Evolutionary conservation across 2,329 filamentous ascomycete species (phyloP), one percentile per base, ranked within the genome.

Genomic region (Apiospora saccharicola): DNA sequence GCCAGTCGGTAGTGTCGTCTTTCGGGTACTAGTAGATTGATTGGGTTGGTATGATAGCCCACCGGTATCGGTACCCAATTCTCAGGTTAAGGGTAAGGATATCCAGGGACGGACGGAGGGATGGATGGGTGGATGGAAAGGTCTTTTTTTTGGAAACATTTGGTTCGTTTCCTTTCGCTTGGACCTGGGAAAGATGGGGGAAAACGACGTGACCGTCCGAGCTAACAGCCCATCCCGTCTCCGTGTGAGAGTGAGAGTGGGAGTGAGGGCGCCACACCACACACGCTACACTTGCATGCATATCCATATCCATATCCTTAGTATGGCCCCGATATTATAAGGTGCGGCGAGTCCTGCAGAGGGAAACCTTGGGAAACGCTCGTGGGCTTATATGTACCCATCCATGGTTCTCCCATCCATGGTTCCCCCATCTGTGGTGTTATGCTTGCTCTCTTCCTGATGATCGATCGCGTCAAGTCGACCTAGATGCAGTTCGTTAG

Each of bases 21-120:
- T 43, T 7, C 53, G 30, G 30, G 53, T n/a, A n/a, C n/a, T n/a
- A n/a, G n/a, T 61, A 61, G 53, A 61, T 61, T 37, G 53, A 34
- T 37, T 19, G 14, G 26, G 16, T 7, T 10, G 24, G 51, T 37
- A 22, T 30, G n/a, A 30, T 37, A 22, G 26, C 26, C 22, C 51
- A 22, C 14, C 14, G 2, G 44, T 30, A 30, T 3, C 26, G 37
- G 51, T 57, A 57, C 26, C 51, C 51, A 57, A 57, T 57, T 34
- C 51, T 30, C 51, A 57, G 51, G 26, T 57, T 34, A 16, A 34
- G 51, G 16, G 12, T 30, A 30, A 30, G 26, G 26, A 30, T 30
- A 30, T 30, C 26, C 26, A 30, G 26, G 26, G 13, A 19, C 5
- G 13, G 24, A 53, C 19, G 44, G 16, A 46, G 22, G 16, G 44